Evolutionary conservation across 2,329 filamentous ascomycete species (phyloP), one percentile per base, ranked within the genome.

Genomic region (Xylariaceae sp.): DNA sequence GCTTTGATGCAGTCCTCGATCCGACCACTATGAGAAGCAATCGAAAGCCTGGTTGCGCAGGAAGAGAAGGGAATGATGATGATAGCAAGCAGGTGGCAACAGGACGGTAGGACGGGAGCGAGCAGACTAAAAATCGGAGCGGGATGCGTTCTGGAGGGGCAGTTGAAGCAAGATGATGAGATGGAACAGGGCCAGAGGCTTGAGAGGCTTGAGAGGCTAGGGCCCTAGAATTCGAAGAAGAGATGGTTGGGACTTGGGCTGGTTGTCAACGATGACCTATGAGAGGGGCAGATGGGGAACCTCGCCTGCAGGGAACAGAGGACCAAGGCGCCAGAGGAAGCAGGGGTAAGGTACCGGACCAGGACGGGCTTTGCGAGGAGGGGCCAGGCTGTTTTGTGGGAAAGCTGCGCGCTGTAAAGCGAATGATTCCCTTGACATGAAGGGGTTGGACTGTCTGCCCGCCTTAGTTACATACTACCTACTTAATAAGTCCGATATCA

Each of bases 91-190:
- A 11, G 22, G 22, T 26, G 22, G 22, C 22, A 26, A 26, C 22
- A 26, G 11, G 22, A 11, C 22, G 22, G 22, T 45, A 38, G 36
- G 22, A 37, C 30, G 37, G 18, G 38, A 22, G 30, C 30, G 36
- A 32, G 35, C 15, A 19, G 34, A 22, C 13, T 35, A 7, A 17
- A 22, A 17, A 22, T 18, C 15, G 18, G 19, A 16, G 19, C 33
- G 47, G 45, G 47, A 42, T 38, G 36, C 45, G 29, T 39, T 19
- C 22, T 45, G 43, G 48, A 51, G 45, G 50, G 50, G 50, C 41
- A 24, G 49, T 30, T 43, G 50, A 51, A 53, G 48, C 44, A 47
- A 45, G 43, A 53, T 49, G 46, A 51, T 51, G 48, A 49, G 50
- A 51, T 48, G 44, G 44, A 44, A 32, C n/a, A 37, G 48, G 22